These are phyloP conservation scores for Sclerotinia glacialis DNA, from an alignment of 2,329 filamentous ascomycete species.

Conservation along the genomic window DNA sequence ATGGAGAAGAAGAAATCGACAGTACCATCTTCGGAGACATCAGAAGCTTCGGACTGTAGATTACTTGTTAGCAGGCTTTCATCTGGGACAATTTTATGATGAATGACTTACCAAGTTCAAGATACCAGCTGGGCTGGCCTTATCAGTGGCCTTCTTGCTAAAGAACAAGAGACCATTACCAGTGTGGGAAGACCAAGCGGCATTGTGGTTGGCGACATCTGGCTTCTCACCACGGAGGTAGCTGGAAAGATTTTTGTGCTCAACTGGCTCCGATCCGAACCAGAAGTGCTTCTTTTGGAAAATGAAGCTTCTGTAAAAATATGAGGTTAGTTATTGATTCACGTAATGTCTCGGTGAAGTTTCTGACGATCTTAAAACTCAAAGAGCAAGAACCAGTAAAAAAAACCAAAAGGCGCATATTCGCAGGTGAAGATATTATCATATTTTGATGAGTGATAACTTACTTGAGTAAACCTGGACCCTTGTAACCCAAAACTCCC, in stretches of 20 bases:
- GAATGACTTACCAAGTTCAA: constrained; percentile 72
- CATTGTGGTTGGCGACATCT: constrained; percentile 71
- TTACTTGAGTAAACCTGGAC: constrained; percentile 77
- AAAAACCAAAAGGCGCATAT: background rate
- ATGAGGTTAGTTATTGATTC: constrained; percentile 11
- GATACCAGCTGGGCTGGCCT: constrained; percentile 74
- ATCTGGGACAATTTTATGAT: background rate
- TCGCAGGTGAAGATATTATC: background rate
- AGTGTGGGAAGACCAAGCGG: constrained; percentile 87
- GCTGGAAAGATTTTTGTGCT: constrained; percentile 67
- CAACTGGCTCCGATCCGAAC: constrained; percentile 71
- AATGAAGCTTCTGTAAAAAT: constrained; percentile 64
- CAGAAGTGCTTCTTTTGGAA: constrained; percentile 94
- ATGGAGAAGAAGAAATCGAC: constrained; percentile 84
- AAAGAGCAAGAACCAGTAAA: background rate
- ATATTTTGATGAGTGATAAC: constrained; percentile 39
- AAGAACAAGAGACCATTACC: constrained; percentile 94
- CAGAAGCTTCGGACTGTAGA: constrained; percentile 54
- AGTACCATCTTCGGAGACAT: constrained; percentile 69
- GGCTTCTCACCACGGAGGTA: constrained; percentile 91
- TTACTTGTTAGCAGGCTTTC: constrained; percentile 36
- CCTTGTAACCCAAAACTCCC: constrained; percentile 87
- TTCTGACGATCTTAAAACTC: background rate
- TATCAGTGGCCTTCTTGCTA: constrained; percentile 72
- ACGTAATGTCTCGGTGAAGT: background rate